Conservation (phyloP, 2,329 filamentous ascomycete genomes). For the Claviceps digitariae region DNA sequence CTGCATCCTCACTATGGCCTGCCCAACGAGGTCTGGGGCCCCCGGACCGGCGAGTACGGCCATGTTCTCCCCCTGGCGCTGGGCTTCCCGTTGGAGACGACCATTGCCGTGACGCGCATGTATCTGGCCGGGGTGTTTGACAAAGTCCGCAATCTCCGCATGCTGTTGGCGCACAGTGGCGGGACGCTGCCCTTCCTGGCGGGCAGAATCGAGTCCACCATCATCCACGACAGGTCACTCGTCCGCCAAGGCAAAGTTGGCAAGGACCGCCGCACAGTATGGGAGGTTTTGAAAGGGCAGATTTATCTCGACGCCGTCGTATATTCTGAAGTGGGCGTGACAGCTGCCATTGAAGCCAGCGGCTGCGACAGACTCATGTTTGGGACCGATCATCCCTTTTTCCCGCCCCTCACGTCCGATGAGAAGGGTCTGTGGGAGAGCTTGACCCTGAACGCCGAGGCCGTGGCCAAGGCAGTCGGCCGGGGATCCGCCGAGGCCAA, state of each 20-base stretch:
- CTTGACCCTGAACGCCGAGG: slow-evolving; percentile 38
- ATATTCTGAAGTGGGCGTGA: slow-evolving; percentile 61
- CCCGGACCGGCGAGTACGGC: slow-evolving; percentile 59
- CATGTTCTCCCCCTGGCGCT: slow-evolving; percentile 77
- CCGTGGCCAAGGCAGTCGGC: slow-evolving; percentile 39
- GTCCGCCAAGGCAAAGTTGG: slow-evolving; percentile 45
- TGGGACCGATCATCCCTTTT: slow-evolving; percentile 75
- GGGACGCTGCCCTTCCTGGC: slow-evolving; percentile 82
- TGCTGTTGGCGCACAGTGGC: slow-evolving; percentile 78
- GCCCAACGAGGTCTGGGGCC: slow-evolving; percentile 66
- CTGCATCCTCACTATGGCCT: slow-evolving; percentile 88
- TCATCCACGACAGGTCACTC: slow-evolving; percentile 68
- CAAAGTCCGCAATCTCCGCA: slow-evolving; percentile 50
- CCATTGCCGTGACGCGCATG: slow-evolving; percentile 80
- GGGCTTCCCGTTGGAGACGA: slow-evolving; percentile 86
- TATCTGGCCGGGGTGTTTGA: slow-evolving; percentile 79
- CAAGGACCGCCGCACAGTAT: slow-evolving; percentile 34
- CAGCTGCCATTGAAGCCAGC: slow-evolving; percentile 53
- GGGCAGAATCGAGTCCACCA: slow-evolving; percentile 76
- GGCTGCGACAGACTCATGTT: slow-evolving; percentile 63
- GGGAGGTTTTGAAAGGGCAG: slow-evolving; percentile 52
- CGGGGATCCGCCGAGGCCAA: slow-evolving; percentile 30
- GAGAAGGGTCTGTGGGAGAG: slow-evolving; percentile 57
- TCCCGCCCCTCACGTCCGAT: slow-evolving; percentile 55
- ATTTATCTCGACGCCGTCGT: slow-evolving; percentile 82